Base-by-base conservation (phyloP, 768 basidiomycete genomes). In the Panus rudis region DNA sequence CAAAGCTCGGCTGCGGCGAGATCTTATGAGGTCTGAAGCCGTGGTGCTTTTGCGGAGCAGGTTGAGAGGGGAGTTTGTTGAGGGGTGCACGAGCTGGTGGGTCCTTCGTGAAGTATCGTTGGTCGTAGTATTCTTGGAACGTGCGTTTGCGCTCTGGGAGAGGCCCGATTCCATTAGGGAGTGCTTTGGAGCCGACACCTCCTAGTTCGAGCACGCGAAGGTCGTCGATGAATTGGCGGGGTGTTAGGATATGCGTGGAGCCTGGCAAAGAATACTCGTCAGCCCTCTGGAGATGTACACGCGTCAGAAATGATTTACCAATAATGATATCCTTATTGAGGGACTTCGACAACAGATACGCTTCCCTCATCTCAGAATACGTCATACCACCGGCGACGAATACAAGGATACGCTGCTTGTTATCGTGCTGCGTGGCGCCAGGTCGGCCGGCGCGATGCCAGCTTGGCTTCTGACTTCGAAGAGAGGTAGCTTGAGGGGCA, bases 331-430 rank as follows among this genome's bases (percentile, higher is more conserved):
- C 96, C 62, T 85, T 92, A 55, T 85, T 84, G 41, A 90, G 59
- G 2, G 77, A 60, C 37, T 68, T 71, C 3, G 90, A 85, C 13
- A 94, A 69, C 39, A 81, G 72, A 57, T 97, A 98, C 35, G 79
- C 83, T 55, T 92, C 80, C 47, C 94, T 74, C 63, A 93, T 84
- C 64, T 99, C 96, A 0, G 92, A 94, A 60, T 92, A 92, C 2
- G 96, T 93, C 76, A 93, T 82, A 2, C 96, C 96, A 26, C 96
- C 96, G 12, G 89, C 87, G 19, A 97, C 71, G 62, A 98, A 98
- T 14, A 97, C 76, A 26, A 99, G 71, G 12, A 96, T 55, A 22
- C 94, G 75, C 62, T 90, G 84, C 46, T 79, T 74, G 39, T 75
- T 71, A 26, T 82, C 68, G 65, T 61, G 75, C 24, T 65, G 55